A percentile compares a stretch with the other conserved stretches of the same genome.
These are phyloP conservation scores for Oenanthe sinensis DNA, from an alignment of 129 eudicot genomes.

Conservation along the genomic window DNA sequence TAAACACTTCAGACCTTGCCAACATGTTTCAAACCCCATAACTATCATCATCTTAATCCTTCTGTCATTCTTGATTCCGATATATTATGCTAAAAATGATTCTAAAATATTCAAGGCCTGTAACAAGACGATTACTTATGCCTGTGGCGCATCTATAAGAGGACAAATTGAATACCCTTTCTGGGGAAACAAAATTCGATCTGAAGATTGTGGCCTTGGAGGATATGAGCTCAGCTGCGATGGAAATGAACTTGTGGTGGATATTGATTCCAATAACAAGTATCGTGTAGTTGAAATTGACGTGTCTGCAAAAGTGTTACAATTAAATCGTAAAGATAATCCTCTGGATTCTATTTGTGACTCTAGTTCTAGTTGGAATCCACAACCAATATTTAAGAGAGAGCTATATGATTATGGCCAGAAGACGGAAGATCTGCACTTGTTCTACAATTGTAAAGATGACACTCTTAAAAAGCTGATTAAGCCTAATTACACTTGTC, in stretches of 20 bases:
- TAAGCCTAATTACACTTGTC: no score
- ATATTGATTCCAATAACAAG: background rate
- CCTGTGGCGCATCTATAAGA: background rate
- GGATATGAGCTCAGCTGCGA: background rate
- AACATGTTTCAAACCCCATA: background rate
- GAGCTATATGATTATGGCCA: no score
- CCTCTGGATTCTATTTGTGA: background rate
- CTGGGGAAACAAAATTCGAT: background rate
- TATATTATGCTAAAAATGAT: background rate
- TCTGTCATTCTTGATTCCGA: background rate
- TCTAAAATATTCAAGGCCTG: fast-evolving
- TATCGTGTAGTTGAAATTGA: background rate
- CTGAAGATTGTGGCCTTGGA: background rate
- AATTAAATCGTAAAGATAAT: background rate
- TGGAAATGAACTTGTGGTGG: background rate
- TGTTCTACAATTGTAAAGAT: no score
- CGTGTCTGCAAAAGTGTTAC: background rate
- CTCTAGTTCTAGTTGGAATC: no score
- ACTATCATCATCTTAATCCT: background rate
- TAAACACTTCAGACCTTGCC: background rate
- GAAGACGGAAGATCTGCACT: no score
- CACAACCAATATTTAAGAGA: no score
- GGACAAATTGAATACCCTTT: background rate
- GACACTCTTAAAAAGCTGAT: no score
- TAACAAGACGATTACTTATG: fast-evolving